A percentile compares a stretch with the other conserved stretches of the same genome.
Conservation (phyloP, 495 filamentous ascomycete genomes). For the Neurospora sp. region DNA sequence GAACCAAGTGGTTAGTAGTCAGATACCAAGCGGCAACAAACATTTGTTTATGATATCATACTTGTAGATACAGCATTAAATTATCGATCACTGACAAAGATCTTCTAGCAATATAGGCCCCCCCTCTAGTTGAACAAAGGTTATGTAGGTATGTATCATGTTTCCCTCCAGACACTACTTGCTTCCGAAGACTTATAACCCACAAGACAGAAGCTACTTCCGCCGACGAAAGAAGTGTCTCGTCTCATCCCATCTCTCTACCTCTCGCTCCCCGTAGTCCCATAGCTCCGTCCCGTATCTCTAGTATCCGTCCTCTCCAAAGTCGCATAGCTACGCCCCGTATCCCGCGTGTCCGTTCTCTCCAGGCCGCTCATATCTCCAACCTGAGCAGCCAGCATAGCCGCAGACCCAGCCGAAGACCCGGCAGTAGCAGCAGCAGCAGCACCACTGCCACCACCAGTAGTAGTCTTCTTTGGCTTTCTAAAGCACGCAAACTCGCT, state of each 20-base stretch:
- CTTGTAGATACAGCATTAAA: not conserved
- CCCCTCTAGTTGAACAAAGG: no score
- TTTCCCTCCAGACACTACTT: no score
- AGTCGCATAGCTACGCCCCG: not conserved
- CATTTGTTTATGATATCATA: not conserved
- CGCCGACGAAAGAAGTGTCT: not conserved
- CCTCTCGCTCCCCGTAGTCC: not conserved
- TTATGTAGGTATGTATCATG: no score
- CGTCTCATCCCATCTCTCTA: not conserved
- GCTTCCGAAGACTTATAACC: no score
- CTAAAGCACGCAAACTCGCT: slow-evolving; percentile 79
- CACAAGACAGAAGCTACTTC: no score
- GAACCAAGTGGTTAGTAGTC: no score
- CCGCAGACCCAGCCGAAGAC: not conserved
- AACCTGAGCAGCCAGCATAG: not conserved
- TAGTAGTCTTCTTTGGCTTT: slow-evolving; percentile 30
- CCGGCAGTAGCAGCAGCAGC: no score
- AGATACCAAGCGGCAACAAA: not conserved
- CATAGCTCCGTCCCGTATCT: not conserved
- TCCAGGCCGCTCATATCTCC: slow-evolving; percentile 2
- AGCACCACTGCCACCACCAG: no score
- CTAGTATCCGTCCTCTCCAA: not conserved
- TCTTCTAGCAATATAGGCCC: no score
- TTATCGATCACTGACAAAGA: not conserved
- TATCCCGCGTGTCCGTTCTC: slow-evolving; percentile 16